A percentile compares a stretch with the other conserved stretches of the same genome.
These are phyloP conservation scores for Colletotrichum plurivorum DNA, from an alignment of 2,329 filamentous ascomycete species.

Conservation along the genomic window DNA sequence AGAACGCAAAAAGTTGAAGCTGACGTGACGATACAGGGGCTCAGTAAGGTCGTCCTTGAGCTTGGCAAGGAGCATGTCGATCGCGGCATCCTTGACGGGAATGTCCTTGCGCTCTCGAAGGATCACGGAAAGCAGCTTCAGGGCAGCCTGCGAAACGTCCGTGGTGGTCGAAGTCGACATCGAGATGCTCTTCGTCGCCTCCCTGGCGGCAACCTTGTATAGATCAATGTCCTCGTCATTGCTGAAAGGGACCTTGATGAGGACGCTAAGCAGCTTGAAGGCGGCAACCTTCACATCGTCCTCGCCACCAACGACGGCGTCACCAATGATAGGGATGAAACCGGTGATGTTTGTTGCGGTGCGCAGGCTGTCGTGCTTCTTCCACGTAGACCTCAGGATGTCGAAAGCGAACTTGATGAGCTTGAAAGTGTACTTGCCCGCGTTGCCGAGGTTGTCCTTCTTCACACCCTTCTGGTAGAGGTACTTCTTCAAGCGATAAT, in stretches of 20 bases:
- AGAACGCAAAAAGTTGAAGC: slow-evolving; percentile 93
- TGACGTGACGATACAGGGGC: slow-evolving; percentile 90
- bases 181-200: slow-evolving; percentile 86
- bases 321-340: slow-evolving; percentile 90
- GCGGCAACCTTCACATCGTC: slow-evolving; percentile 94
- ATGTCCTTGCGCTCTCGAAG: slow-evolving; percentile 85
- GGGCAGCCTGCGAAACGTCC: slow-evolving; percentile 86
- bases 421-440: slow-evolving; percentile 88
- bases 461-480: slow-evolving; percentile 85
- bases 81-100: slow-evolving; percentile 81
- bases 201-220: slow-evolving; percentile 84
- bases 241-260: slow-evolving; percentile 86
- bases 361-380: slow-evolving; percentile 86
- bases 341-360: slow-evolving; percentile 85
- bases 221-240: slow-evolving; percentile 75
- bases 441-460: slow-evolving; percentile 79
- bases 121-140: slow-evolving; percentile 90
- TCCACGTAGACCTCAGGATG: slow-evolving; percentile 85
- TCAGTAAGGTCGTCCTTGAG: slow-evolving; percentile 92
- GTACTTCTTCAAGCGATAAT: slow-evolving; percentile 78
- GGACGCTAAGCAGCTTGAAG: slow-evolving; percentile 85
- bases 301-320: slow-evolving; percentile 85
- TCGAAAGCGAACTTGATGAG: slow-evolving; percentile 90
- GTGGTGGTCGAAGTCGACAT: slow-evolving; percentile 83
- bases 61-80: slow-evolving; percentile 86